Evolutionary conservation across 2,329 filamentous ascomycete species (phyloP), one percentile per base, ranked within the genome.

Genomic region (Penicillium sp.): DNA sequence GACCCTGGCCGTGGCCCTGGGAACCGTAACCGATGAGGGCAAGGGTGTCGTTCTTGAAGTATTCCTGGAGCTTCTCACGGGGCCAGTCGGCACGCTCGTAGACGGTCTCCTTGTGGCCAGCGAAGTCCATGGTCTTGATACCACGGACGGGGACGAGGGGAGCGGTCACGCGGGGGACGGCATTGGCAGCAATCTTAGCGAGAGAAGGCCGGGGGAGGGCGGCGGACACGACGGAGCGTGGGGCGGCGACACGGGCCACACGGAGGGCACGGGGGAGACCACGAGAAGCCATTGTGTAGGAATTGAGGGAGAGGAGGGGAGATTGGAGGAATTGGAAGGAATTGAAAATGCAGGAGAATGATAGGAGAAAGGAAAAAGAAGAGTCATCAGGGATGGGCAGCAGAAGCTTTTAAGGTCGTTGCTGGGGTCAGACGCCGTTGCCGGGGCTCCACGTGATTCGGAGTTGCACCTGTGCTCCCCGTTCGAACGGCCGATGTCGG

Each of bases 41-140:
- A 74, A 99, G 92, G 72, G 94, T 98, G 83, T 99, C 95, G 84
- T 99, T 88, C 89, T 98, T 98, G 91, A 99, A 99, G 90, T 94
- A 99, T 70, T 98, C 92, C 91, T 97, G 85, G 79, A 99, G 92
- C 90, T 97, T 98, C 87, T 97, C 94, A 81, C 91, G 89, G 71
- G 95, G 95, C 95, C 95, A 99, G 86, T 99, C 95, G 79, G 88
- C 91, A 84, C 95, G 93, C 89, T 99, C 95, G 79, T 91, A 97
- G 79, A 99, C 95, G 71, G 90, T 88, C 88, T 99, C 95, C 85
- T 96, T 94, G 78, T 87, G 86, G 76, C 93, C 95, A 71, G 95
- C 95, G 81, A 99, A 99, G 88, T 98, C 93, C 82, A 99, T 94
- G 73, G 94, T 97, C 92, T 99, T 98, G 77, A 97, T 83, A 80